Evolutionary conservation across 768 basidiomycete genomes (phyloP), one percentile per base, ranked within the genome.

Genomic region (Lactifluus echinatus): DNA sequence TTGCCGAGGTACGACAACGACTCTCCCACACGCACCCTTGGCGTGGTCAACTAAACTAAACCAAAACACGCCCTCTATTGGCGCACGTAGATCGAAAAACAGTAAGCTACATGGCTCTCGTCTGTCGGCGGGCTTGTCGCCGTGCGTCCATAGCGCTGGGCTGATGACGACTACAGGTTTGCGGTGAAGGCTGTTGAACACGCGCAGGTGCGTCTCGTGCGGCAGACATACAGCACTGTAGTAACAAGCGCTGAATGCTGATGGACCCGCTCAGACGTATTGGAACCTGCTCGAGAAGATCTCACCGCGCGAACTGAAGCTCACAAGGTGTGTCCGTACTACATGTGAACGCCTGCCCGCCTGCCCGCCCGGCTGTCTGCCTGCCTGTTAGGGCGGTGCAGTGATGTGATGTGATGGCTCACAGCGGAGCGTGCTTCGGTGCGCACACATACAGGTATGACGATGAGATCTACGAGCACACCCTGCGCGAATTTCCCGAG

Each of bases 101-200:
- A 96, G 87, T 93, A 68, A 71, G 87, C 77, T 12, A 23, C 10
- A 4, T 42, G 11, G 34, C 10, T 34, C 12, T 12, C 12, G 12
- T 34, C 12, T 10, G 14, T 11, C n/a, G n/a, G n/a, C n/a, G n/a
- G n/a, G n/a, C n/a, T n/a, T n/a, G n/a, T n/a, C n/a, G n/a, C n/a
- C n/a, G n/a, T n/a, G n/a, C n/a, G 34, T 34, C 11, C 34, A 34
- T 10, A 34, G 34, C 12, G 8, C 4, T 4, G 34, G 11, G 4
- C 14, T 4, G 14, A 34, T 34, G 34, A 34, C 12, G 40, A 37
- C 17, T 29, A 24, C 50, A 88, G 86, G 67, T 93, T 93, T 68
- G 91, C 91, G 24, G 95, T 99, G 55, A 91, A 87, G 70, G 91
- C 93, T 12, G 93, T 98, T 50, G 94, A 99, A 69, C 93, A 98